Conservation (phyloP, 371 early-diverging fungal species). For the Modicella reniformis region DNA sequence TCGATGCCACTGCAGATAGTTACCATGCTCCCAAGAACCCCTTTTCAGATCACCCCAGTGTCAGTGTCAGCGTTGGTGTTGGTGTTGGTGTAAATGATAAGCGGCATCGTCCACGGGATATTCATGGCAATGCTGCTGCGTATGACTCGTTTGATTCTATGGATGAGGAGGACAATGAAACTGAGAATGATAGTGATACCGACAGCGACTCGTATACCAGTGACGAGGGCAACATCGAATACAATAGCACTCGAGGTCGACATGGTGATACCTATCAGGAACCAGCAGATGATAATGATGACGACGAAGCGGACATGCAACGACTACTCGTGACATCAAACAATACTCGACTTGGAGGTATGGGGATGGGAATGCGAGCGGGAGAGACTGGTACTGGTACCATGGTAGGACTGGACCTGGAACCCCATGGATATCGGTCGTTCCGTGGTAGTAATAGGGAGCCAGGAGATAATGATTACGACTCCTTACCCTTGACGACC, state of each 20-base stretch:
- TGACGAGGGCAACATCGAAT: neutral
- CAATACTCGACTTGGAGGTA: conserved; percentile 36
- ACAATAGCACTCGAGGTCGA: neutral
- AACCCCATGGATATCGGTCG: conserved; percentile 21
- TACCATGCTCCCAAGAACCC: conserved; percentile 23
- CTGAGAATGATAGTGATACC: conserved; percentile 2
- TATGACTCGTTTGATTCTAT: conserved; percentile 35
- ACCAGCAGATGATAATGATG: conserved; percentile 5
- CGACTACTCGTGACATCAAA: conserved; percentile 29
- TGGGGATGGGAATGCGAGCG: conserved; percentile 48
- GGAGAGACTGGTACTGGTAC: conserved; percentile 53
- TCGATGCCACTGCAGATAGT: conserved; percentile 35
- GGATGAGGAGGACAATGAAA: conserved; percentile 10
- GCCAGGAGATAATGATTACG: conserved; percentile 16
- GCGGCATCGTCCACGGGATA: neutral
- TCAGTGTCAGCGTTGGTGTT: neutral
- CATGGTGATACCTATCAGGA: conserved; percentile 8
- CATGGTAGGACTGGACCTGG: conserved; percentile 47
- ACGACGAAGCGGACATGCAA: conserved; percentile 42
- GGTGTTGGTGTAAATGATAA: neutral
- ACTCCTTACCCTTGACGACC: conserved; percentile 33
- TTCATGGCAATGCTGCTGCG: neutral
- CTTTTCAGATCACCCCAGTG: conserved; percentile 6
- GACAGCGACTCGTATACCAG: conserved; percentile 12
- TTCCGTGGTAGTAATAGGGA: neutral